A percentile compares a stretch with the other conserved stretches of the same genome.
Conservation (phyloP, 345 rosid species). For the Corchorus capsularis region DNA sequence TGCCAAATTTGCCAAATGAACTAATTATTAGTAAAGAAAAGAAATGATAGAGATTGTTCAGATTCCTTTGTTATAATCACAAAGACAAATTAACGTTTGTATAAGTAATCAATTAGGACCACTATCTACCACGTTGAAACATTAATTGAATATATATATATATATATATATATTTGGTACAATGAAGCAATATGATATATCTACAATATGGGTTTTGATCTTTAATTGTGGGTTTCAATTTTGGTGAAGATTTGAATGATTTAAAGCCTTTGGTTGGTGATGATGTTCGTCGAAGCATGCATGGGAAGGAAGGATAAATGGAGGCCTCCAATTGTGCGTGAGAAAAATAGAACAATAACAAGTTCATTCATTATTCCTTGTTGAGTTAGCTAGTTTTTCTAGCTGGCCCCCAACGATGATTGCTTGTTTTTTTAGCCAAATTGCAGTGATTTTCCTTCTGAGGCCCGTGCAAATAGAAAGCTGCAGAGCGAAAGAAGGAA, state of each 20-base stretch:
- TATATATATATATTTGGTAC: too few species aligned
- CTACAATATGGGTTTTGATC: too few species aligned
- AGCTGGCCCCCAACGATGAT: constrained; percentile 23
- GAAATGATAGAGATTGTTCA: background rate
- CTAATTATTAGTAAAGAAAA: background rate
- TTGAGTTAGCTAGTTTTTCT: background rate
- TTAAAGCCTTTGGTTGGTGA: background rate
- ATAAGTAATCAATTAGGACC: background rate
- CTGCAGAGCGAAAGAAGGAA: constrained; percentile 3
- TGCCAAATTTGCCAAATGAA: background rate
- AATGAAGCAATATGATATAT: too few species aligned
- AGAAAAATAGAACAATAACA: too few species aligned
- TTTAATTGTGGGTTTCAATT: too few species aligned
- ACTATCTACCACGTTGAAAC: background rate
- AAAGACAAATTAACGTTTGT: background rate
- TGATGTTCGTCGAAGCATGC: background rate
- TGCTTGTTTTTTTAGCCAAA: background rate
- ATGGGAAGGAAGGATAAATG: background rate
- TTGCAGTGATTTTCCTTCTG: background rate
- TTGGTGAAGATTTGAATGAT: too few species aligned
- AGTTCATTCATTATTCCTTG: background rate
- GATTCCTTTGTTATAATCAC: background rate
- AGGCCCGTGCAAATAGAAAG: constrained; percentile 33
- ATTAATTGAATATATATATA: too few species aligned
- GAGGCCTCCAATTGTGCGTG: background rate